Evolutionary conservation across 2,329 filamentous ascomycete genomes (phyloP).

Genomic region (Penicillium olsonii): DNA sequence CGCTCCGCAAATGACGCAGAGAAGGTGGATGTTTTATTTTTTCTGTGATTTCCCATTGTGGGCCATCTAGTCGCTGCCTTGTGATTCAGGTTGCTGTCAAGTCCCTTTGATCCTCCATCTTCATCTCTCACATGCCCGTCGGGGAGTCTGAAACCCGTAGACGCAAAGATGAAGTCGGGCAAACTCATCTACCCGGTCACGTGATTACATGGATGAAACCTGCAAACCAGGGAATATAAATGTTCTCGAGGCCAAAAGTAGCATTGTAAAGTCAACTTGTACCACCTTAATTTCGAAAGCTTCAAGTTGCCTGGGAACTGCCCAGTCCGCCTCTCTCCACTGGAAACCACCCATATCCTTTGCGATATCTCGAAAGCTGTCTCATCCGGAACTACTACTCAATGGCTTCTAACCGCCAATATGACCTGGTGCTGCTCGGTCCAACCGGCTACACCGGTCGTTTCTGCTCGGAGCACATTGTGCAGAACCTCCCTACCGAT

Average conservation of each 20-base stretch:
- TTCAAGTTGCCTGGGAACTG: not conserved
- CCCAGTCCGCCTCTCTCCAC: not conserved
- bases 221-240: not conserved
- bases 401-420: constrained; percentile 53
- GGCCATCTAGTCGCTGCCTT: no score
- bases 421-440: constrained; percentile 67
- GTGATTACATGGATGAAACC: not conserved
- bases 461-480: constrained; percentile 73
- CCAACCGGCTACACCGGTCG: constrained; percentile 83
- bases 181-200: constrained; percentile 10
- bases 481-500: constrained; percentile 68
- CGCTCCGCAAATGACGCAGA: constrained; percentile 2
- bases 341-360: not conserved
- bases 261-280: not conserved
- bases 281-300: not conserved
- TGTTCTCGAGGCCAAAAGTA: not conserved
- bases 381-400: constrained; percentile 3
- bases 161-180: not conserved
- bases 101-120: no score
- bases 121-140: not conserved
- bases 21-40: not conserved
- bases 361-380: constrained; percentile 12
- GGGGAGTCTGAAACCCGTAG: not conserved
- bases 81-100: no score
- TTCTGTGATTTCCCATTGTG: not conserved